These are phyloP conservation scores for Tubosaeta sp. DNA, from an alignment of 768 basidiomycete species.

Conservation along the genomic window DNA sequence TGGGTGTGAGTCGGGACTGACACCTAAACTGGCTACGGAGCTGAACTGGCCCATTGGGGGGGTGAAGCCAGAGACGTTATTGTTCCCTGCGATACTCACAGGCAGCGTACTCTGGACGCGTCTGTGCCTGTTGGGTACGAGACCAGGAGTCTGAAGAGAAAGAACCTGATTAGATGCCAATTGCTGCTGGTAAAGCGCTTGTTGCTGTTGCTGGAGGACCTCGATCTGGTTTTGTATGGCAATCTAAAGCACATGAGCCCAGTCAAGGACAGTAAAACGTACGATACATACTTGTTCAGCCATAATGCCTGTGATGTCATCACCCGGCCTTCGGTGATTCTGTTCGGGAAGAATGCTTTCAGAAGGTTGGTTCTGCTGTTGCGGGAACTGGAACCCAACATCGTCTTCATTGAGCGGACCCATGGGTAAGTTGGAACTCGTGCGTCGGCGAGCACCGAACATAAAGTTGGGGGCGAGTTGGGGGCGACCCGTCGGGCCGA, in stretches of 20 bases:
- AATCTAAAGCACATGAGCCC: slow-evolving; percentile 47
- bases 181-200: slow-evolving; percentile 85
- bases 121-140: slow-evolving; percentile 70
- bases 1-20: slow-evolving; percentile 62
- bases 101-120: slow-evolving; percentile 86
- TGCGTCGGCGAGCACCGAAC: slow-evolving; percentile 66
- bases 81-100: slow-evolving; percentile 45
- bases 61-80: slow-evolving; percentile 31
- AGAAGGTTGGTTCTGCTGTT: slow-evolving; percentile 44
- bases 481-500: slow-evolving; percentile 77
- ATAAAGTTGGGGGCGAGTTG: slow-evolving; percentile 90
- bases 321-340: slow-evolving; percentile 55
- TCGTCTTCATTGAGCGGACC: slow-evolving; percentile 80
- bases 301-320: slow-evolving; percentile 86
- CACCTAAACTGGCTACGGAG: slow-evolving; percentile 44
- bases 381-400: slow-evolving; percentile 77
- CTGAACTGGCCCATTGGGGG: slow-evolving; percentile 63
- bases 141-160: slow-evolving; percentile 72
- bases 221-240: slow-evolving; percentile 90
- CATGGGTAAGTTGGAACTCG: slow-evolving; percentile 50
- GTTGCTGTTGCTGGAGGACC: slow-evolving; percentile 85
- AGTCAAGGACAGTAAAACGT: neutral
- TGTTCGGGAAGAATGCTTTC: slow-evolving; percentile 29
- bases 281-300: slow-evolving; percentile 75
- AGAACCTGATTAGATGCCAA: slow-evolving; percentile 84